A percentile compares a stretch with the other conserved stretches of the same genome.
These are phyloP conservation scores for Geotrichum reessii DNA, from an alignment of 1,139 yeast species.

Conservation along the genomic window DNA sequence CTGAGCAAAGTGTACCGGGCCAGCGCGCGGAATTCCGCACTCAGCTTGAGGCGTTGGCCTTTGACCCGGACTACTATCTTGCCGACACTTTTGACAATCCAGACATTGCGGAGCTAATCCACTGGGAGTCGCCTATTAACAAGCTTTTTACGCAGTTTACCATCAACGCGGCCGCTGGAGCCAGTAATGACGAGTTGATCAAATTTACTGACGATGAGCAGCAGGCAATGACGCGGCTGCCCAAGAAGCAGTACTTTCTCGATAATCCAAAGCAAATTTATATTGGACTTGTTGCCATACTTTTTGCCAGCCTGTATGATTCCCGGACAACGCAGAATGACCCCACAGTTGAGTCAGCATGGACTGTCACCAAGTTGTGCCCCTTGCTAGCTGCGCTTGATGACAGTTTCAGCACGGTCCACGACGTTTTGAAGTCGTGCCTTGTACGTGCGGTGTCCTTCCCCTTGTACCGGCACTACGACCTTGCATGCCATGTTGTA, in stretches of 20 bases:
- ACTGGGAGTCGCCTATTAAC: slow-evolving; percentile 52
- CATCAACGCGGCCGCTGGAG: background rate
- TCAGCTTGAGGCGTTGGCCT: slow-evolving; percentile 66
- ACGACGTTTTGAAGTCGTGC: slow-evolving; percentile 53
- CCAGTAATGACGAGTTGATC: slow-evolving; percentile 33
- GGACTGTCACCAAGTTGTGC: slow-evolving; percentile 82
- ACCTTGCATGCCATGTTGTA: slow-evolving; percentile 59
- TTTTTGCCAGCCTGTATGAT: slow-evolving; percentile 75
- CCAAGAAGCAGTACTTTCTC: slow-evolving; percentile 52
- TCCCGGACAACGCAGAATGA: slow-evolving; percentile 71
- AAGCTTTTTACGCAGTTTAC: slow-evolving; percentile 27
- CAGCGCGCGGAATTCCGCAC: slow-evolving; percentile 62
- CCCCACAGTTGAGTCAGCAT: slow-evolving; percentile 78
- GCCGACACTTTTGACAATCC: slow-evolving; percentile 64
- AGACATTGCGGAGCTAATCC: slow-evolving; percentile 46
- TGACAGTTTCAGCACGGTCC: slow-evolving; percentile 45
- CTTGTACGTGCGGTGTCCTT: slow-evolving; percentile 68
- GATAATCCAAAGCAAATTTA: slow-evolving; percentile 47
- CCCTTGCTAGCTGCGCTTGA: slow-evolving; percentile 78
- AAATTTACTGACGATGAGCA: slow-evolving; percentile 58
- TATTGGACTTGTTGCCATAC: slow-evolving; percentile 54
- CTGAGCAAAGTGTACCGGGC: slow-evolving; percentile 54
- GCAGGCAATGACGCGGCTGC: slow-evolving; percentile 57
- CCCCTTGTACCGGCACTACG: slow-evolving; percentile 73
- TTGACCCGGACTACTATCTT: slow-evolving; percentile 84